Conservation (phyloP, 352 stramenopile genomes). For the Globisporangium iwayamae region DNA sequence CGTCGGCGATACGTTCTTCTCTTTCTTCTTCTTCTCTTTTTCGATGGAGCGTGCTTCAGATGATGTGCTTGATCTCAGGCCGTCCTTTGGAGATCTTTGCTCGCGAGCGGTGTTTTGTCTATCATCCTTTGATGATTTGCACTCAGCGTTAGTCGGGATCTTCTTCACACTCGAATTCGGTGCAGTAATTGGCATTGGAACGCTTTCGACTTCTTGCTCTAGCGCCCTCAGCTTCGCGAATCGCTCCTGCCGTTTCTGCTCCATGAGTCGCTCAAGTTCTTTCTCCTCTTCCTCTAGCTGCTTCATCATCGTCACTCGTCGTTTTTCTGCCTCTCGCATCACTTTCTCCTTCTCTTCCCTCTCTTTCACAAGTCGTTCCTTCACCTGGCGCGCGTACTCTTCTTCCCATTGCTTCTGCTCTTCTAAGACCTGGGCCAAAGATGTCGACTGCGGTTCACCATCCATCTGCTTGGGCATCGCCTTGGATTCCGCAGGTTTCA, state of each 20-base stretch:
- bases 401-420: conserved; percentile 66
- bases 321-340: conserved; percentile 46
- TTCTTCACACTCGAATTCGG: neutral
- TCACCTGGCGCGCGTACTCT: conserved; percentile 49
- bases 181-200: neutral
- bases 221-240: conserved; percentile 50
- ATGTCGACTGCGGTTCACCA: conserved; percentile 2
- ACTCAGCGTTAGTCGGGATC: neutral
- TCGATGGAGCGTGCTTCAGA: neutral
- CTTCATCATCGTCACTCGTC: conserved; percentile 50
- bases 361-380: conserved; percentile 39
- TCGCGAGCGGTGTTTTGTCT: neutral
- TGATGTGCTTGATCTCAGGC: neutral
- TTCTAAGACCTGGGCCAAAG: conserved; percentile 42
- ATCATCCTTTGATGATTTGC: neutral
- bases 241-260: conserved; percentile 53
- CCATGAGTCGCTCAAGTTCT: conserved; percentile 66
- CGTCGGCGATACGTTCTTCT: neutral
- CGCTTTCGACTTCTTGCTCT: conserved; percentile 26
- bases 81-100: neutral
- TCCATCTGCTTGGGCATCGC: neutral
- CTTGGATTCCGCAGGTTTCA: conserved; percentile 2
- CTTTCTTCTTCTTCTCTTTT: neutral
- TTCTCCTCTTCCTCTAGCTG: conserved; percentile 73
- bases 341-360: conserved; percentile 46